These are phyloP conservation scores for Apiospora malaysiana DNA, from an alignment of 2,329 filamentous ascomycete genomes.

Conservation along the genomic window DNA sequence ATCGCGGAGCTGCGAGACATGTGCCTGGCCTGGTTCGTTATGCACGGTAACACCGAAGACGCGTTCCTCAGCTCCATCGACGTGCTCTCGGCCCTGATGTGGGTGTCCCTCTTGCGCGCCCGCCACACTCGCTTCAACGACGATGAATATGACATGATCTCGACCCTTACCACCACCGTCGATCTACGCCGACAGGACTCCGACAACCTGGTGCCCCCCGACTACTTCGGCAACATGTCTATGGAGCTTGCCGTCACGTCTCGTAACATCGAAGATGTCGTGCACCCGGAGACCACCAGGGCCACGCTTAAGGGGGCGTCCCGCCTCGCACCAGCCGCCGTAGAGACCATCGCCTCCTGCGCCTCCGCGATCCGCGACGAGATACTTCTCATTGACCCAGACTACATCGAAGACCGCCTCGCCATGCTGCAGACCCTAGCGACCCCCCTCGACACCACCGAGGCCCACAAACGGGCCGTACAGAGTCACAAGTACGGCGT, in stretches of 20 bases:
- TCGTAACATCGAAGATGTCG: background rate
- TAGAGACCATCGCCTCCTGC: background rate
- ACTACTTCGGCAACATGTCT: conserved; percentile 27
- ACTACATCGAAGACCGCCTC: background rate
- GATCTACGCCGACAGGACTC: background rate
- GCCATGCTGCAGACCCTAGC: background rate
- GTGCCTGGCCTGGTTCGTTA: background rate
- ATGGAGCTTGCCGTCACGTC: background rate
- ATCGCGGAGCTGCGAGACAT: background rate
- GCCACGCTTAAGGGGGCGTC: background rate
- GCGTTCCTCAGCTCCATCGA: background rate
- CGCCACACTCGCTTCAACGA: background rate
- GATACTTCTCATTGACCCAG: background rate
- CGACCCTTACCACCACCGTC: background rate
- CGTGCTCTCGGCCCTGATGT: conserved; percentile 21
- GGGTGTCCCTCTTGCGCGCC: conserved; percentile 21
- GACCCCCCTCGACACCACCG: background rate
- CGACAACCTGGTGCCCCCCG: background rate
- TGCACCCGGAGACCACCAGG: background rate
- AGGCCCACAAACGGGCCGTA: background rate
- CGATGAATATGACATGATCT: background rate
- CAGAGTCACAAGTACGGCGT: background rate
- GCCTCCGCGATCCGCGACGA: background rate
- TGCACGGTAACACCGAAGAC: rapidly evolving
- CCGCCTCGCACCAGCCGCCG: background rate